Evolutionary conservation across 305 asterid genomes (phyloP).

Genomic region (Fraxinus platypoda): DNA sequence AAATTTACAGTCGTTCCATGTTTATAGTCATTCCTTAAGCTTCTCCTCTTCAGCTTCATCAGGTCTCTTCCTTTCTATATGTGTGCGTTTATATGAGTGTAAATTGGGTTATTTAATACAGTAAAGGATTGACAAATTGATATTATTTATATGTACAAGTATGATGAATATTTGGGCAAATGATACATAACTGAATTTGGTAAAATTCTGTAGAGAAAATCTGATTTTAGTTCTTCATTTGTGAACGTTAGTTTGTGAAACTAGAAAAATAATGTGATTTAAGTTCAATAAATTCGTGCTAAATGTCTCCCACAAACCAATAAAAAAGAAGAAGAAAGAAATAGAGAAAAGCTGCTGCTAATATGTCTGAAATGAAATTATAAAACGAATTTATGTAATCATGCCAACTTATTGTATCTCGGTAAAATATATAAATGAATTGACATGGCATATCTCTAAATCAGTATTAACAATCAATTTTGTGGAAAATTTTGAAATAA

Average conservation of each 20-base stretch:
- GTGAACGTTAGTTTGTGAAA: background rate
- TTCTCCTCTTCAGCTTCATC: slow-evolving; percentile 62
- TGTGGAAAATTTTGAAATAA: background rate
- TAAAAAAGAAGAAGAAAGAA: background rate
- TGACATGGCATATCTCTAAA: background rate
- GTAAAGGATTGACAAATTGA: background rate
- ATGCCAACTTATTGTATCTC: background rate
- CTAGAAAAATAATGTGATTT: background rate
- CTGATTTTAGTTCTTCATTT: background rate
- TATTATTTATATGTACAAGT: background rate
- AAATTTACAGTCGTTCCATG: slow-evolving; percentile 14
- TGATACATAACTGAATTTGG: background rate
- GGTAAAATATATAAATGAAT: background rate
- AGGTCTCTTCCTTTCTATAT: slow-evolving; percentile 36
- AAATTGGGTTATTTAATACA: background rate
- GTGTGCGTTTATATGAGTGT: background rate
- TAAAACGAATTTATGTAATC: background rate
- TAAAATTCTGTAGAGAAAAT: background rate
- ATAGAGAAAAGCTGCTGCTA: background rate
- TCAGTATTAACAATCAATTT: background rate
- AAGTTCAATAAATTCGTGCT: background rate
- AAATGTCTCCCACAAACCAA: background rate
- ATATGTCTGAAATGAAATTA: background rate
- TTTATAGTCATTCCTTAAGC: slow-evolving; percentile 42
- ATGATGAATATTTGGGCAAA: background rate